Base-by-base conservation (phyloP, 2,329 filamentous ascomycete species). In the Ilyonectria robusta region DNA sequence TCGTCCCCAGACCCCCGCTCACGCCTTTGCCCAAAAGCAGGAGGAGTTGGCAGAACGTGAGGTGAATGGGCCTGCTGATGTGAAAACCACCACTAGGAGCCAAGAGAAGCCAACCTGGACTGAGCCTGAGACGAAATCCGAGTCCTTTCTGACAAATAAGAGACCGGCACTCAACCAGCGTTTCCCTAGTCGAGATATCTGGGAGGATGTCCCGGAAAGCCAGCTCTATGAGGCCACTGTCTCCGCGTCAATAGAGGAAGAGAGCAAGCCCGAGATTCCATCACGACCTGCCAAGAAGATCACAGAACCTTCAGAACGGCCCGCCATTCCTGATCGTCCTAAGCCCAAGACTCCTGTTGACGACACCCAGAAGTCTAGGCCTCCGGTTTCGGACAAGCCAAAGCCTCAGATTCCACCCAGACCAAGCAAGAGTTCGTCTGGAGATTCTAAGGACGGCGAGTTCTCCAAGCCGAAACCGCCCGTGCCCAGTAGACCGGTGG, bases 171-270 rank as follows among this genome's bases (percentile, higher is more conserved):
- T 87, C 72, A 85, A 89, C 65, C 90, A 91, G 58, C 90, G 94
- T 13, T 98, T 98, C 79, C 95, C 95, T 0, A 97, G 95, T 78
- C 90, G 91, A 61, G 95, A 98, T 81, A 90, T 98, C 47, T 98
- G 95, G 95, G 95, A 98, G 82, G 95, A 98, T 79, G 91, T 89
- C 0, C 95, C 95, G 1, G 94, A 97, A 74, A 95, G 93, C 75
- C 88, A 93, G 64, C 87, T 92, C 70, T 87, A 97, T 21, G 90
- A 94, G 75, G 93, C 95, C 0, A 95, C 92, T 0, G 91, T 97
- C 76, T 80, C 71, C 70, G 80, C 72, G 68, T 73, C 79, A 11
- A 75, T 72, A 7, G 65, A 76, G 57, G 75, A 78, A 13, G 75
- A 77, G 63, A 69, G 51, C 55, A 77, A 77, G 59, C 76, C 78